Base-by-base conservation (phyloP, 345 rosid species). In the Lenwebbia sp. region DNA sequence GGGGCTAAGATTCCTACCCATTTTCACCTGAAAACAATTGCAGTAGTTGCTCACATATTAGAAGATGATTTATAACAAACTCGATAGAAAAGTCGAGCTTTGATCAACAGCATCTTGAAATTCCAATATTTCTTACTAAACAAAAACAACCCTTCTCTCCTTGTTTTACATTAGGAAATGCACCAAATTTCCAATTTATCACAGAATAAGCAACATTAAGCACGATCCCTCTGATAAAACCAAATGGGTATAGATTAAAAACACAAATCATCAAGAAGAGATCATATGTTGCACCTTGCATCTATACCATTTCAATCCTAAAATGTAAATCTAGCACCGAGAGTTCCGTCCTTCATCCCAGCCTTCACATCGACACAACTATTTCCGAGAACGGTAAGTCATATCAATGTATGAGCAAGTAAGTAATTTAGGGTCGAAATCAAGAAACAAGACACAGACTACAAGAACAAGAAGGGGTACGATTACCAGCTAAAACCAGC, bases 1-100 rank as follows among this genome's bases (percentile, higher is more conserved):
- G 2, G 99, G 94, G 88, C 93, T 94, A 40, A 96, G 92, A 93
- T 88, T 88, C 76, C 84, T 83, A 28, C 87, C 89, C 89, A 88
- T 88, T 41, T 57, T 33, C 78, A 19, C 82, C 84, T 83, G 83
- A 81, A n/a, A 44, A 55, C 53, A 81, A 83, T 33, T 37, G 47
- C 81, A 37, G 58, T 13, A 50, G 60, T 21, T 70, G 26, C 47
- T 41, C 10, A 22, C 26, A 25, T 51, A 37, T 41, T 44, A 75
- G 74, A 22, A 30, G 41, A 6, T 13, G 54, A 26, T 47, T 22
- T 4, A 83, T 23, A 52, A 52, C 57, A 83, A 83, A 54, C 26
- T 52, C 57, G 4, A 82, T 37, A 8, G 76, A 50, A 82, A 82
- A n/a, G 7, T 51, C 41, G 56, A 51, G 56, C 55, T 54, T 13